Base-by-base conservation (phyloP, 2,329 filamentous ascomycete species). In the Ascochyta clinopodiicola region DNA sequence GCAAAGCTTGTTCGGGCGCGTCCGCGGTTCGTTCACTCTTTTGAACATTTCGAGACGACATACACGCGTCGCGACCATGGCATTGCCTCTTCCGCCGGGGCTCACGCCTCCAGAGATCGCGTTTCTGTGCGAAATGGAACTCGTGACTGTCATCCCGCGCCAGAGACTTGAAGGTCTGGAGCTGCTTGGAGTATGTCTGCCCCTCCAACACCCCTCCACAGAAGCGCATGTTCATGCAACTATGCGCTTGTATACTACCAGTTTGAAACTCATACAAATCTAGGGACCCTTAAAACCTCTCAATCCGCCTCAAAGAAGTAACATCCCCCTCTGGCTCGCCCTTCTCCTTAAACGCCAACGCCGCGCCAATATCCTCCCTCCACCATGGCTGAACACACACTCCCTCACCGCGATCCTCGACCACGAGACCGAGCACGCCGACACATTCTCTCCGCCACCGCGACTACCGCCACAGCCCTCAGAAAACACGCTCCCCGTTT, bases 111-210 rank as follows among this genome's bases (percentile, higher is more conserved):
- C 90, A 61, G 95, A 99, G 79, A 90, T 96, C 40, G 90, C 92
- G 45, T 99, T 98, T 72, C 81, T 98, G 25, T 96, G 93, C 77
- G 95, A 99, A 80, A 98, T 97, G 92, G 94, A 98, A 79, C 86
- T 92, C 69, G 90, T 99, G 51, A 97, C 93, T 0, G 85, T 99
- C 21, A 87, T 98, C 44, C 95, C 95, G 32, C 90, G 95, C 49
- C 93, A 98, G 75, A 86, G 90, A 61, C 87, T 99, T 48, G 92
- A 97, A 63, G 86, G 86, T 64, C 89, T 99, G 60, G 84, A 91
- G 67, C 84, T 99, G 59, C 85, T 99, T 51, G 88, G 89, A 63
- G 95, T 98, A 82, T 81, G 89, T 86, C 56, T 66, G 67, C 69
- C 70, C 69, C 73, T 61, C 68, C 56, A 70, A 62, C 56, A 62